Evolutionary conservation across 2,329 filamentous ascomycete genomes (phyloP).

Genomic region (Hawksworthiomyces lignivorus): DNA sequence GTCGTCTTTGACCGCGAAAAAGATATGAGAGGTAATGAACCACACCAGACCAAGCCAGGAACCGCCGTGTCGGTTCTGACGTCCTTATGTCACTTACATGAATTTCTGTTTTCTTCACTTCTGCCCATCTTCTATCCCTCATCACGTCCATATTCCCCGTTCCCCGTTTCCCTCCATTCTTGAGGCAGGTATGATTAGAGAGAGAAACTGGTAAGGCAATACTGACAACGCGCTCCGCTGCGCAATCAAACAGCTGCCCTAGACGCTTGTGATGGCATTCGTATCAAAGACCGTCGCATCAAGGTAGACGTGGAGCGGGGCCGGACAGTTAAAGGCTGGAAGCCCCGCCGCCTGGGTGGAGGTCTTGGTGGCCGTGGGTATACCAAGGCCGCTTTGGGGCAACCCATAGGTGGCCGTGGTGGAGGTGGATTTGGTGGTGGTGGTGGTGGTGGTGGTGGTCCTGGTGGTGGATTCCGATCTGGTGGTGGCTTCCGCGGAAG

Average conservation of each 20-base stretch:
- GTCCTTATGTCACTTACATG: neutral
- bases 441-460: conserved; percentile 40
- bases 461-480: conserved; percentile 29
- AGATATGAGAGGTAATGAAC: conserved; percentile 99
- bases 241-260: conserved; percentile 72
- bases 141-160: conserved; percentile 16
- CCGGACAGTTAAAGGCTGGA: conserved; percentile 89
- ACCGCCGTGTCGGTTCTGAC: too few relatives aligned
- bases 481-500: conserved; percentile 34
- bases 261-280: conserved; percentile 75
- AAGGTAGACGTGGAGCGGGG: conserved; percentile 95
- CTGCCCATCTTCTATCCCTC: conserved; percentile 29
- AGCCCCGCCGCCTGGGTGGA: conserved; percentile 82
- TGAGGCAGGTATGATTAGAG: conserved; percentile 26
- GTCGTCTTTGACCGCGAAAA: conserved; percentile 95
- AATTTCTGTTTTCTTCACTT: conserved; percentile 27
- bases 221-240: conserved; percentile 58
- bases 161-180: conserved; percentile 20
- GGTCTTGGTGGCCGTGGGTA: conserved; percentile 89
- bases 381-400: conserved; percentile 69
- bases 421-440: conserved; percentile 40
- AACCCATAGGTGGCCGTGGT: conserved; percentile 55
- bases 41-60: conserved; percentile 18
- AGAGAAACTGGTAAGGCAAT: conserved; percentile 46
- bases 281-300: conserved; percentile 85